A percentile compares a stretch with the other conserved stretches of the same genome.
Evolutionary conservation across 1,139 yeast genomes (phyloP).

Genomic region (Yamadazyma buinensis): DNA sequence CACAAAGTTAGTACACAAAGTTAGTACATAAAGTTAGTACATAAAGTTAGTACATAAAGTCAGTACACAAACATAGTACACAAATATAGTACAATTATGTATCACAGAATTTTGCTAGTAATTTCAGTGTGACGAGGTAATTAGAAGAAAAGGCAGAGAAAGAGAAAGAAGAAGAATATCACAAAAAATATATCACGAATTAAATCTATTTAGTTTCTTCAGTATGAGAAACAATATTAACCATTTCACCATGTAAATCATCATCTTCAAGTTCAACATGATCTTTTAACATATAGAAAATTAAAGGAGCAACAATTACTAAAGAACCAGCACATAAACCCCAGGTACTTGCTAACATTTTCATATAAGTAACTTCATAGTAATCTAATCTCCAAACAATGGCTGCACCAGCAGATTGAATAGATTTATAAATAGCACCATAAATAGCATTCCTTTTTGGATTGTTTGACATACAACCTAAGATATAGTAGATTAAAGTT

Average conservation of each 20-base stretch:
- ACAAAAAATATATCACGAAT: not conserved
- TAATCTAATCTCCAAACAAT: constrained; percentile 56
- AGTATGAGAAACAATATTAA: constrained; percentile 4
- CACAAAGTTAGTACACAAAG: too few relatives aligned
- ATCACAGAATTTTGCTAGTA: too few relatives aligned
- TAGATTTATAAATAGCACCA: constrained; percentile 61
- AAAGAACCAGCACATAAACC: constrained; percentile 49
- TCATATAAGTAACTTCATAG: constrained; percentile 34
- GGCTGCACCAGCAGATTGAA: constrained; percentile 65
- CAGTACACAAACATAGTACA: too few relatives aligned
- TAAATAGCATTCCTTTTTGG: constrained; percentile 56
- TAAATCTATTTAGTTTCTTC: not conserved
- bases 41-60: too few relatives aligned
- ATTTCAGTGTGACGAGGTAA: too few relatives aligned
- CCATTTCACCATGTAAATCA: constrained; percentile 19
- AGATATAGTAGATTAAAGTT: constrained; percentile 51
- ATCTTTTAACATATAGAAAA: constrained; percentile 43
- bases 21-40: too few relatives aligned
- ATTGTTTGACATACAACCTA: constrained; percentile 58
- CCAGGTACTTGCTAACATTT: constrained; percentile 55
- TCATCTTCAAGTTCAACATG: constrained; percentile 40
- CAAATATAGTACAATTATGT: too few relatives aligned
- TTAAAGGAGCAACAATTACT: constrained; percentile 33
- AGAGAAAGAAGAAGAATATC: too few relatives aligned
- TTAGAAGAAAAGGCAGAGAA: too few relatives aligned